phyloP scores from a whole-genome alignment of 768 basidiomycete genomes.

The Tylopilus sp. region DNA sequence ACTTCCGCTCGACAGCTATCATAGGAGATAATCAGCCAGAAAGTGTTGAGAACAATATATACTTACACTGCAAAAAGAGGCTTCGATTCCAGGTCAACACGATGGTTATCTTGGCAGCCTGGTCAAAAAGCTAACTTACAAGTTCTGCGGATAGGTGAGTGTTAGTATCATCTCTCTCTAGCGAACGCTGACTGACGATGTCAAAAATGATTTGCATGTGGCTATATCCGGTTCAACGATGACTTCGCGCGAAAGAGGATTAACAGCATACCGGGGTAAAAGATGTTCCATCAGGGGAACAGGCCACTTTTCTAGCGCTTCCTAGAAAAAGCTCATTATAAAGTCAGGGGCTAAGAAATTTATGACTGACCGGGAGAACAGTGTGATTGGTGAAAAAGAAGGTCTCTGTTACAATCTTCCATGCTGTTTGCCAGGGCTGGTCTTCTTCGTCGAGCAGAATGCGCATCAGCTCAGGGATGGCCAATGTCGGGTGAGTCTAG shows the following conservation, averaged over 20 bases:
- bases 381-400: conserved; percentile 98
- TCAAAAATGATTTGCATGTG: conserved; percentile 93
- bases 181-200: conserved; percentile 51
- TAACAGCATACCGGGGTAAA: conserved; percentile 59
- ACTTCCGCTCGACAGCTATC: conserved; percentile 81
- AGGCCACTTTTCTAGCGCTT: conserved; percentile 90
- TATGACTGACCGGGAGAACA: conserved; percentile 69
- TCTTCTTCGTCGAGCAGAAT: conserved; percentile 92
- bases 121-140: conserved; percentile 19
- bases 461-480: conserved; percentile 93
- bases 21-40: conserved; percentile 3
- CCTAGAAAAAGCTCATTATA: conserved; percentile 36
- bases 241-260: background rate
- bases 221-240: conserved; percentile 28
- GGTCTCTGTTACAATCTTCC: conserved; percentile 84
- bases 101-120: background rate
- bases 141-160: conserved; percentile 31
- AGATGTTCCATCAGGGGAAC: conserved; percentile 83
- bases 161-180: conserved; percentile 14
- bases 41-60: background rate
- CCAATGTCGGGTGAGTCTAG: conserved; percentile 94
- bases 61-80: conserved; percentile 65
- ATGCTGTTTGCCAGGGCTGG: conserved; percentile 76
- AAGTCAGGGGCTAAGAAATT: background rate
- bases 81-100: conserved; percentile 10